phyloP scores from a whole-genome alignment of 1,284 basidiomycete species.

The Trametes versicolor region DNA sequence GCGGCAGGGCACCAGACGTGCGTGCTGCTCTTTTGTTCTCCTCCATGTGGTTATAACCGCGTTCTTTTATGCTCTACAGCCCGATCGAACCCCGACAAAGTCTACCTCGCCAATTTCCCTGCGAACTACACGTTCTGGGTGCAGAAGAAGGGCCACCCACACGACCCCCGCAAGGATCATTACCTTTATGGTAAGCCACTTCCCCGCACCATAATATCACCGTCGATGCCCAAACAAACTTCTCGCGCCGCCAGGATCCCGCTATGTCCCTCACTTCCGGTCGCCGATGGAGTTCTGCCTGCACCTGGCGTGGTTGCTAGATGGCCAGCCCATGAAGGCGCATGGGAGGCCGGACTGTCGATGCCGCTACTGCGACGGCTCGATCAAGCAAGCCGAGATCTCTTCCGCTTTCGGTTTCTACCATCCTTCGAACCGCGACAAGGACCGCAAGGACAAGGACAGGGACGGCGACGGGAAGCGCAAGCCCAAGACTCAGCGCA shows the following conservation, averaged over 20 bases:
- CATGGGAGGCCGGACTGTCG: slow-evolving; percentile 35
- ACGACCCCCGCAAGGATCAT: slow-evolving; percentile 36
- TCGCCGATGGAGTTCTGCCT: slow-evolving; percentile 44
- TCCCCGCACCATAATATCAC: background rate
- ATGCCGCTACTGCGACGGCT: slow-evolving; percentile 38
- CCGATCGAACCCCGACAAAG: slow-evolving; percentile 19
- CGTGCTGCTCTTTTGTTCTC: slow-evolving; percentile 9
- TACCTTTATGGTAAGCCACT: slow-evolving; percentile 39
- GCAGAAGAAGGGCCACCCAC: slow-evolving; percentile 39
- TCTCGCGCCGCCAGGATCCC: slow-evolving; percentile 32
- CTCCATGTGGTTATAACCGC: background rate
- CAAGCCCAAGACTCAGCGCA: slow-evolving; percentile 2
- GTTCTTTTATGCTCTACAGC: slow-evolving; percentile 6
- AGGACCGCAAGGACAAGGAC: slow-evolving; percentile 21
- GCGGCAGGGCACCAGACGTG: slow-evolving; percentile 26
- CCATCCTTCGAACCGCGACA: slow-evolving; percentile 19
- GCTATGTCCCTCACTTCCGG: slow-evolving; percentile 35
- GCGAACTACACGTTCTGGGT: slow-evolving; percentile 39
- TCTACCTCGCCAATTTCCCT: slow-evolving; percentile 36
- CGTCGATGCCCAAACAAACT: too few species aligned
- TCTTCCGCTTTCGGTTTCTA: slow-evolving; percentile 24
- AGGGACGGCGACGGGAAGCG: slow-evolving; percentile 16
- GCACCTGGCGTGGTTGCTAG: slow-evolving; percentile 43
- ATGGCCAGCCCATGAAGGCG: slow-evolving; percentile 38
- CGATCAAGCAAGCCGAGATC: slow-evolving; percentile 37